A percentile compares a stretch with the other conserved stretches of the same genome.
These are phyloP conservation scores for Blastobotrys indianensis DNA, from an alignment of 1,139 yeast genomes.

Conservation along the genomic window DNA sequence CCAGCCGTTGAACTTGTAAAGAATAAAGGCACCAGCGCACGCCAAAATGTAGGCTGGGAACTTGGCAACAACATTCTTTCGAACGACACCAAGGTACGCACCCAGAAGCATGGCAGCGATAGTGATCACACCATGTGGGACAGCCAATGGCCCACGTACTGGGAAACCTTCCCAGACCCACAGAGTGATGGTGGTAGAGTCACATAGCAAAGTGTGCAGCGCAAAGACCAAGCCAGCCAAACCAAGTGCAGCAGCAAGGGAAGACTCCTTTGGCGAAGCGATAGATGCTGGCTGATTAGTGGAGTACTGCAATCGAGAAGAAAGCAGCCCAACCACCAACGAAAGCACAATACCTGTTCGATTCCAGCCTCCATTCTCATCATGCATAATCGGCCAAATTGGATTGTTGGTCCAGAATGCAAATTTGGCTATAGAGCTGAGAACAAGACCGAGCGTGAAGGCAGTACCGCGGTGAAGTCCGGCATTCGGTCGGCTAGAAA, in stretches of 20 bases:
- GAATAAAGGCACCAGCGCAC: slow-evolving; percentile 44
- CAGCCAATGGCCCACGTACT: slow-evolving; percentile 77
- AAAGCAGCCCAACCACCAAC: slow-evolving; percentile 51
- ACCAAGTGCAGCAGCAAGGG: slow-evolving; percentile 56
- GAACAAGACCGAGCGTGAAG: slow-evolving; percentile 64
- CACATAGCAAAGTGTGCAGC: slow-evolving; percentile 69
- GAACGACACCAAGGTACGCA: slow-evolving; percentile 40
- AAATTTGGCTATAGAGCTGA: slow-evolving; percentile 70
- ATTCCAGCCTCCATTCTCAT: slow-evolving; percentile 81
- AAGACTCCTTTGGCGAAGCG: slow-evolving; percentile 27
- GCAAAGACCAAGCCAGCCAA: slow-evolving; percentile 74
- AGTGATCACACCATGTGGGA: slow-evolving; percentile 73
- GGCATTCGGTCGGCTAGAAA: slow-evolving; percentile 40
- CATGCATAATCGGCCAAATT: slow-evolving; percentile 91
- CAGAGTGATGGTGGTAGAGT: slow-evolving; percentile 73
- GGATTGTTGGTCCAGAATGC: slow-evolving; percentile 84
- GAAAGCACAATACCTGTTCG: slow-evolving; percentile 64
- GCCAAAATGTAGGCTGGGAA: slow-evolving; percentile 36
- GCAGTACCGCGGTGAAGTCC: slow-evolving; percentile 53
- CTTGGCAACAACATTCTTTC: slow-evolving; percentile 23
- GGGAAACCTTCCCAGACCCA: slow-evolving; percentile 98
- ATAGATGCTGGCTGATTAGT: slow-evolving; percentile 22
- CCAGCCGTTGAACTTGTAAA: slow-evolving; percentile 64
- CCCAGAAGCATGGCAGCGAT: slow-evolving; percentile 58
- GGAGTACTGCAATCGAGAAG: slow-evolving; percentile 38